phyloP scores from a whole-genome alignment of 805 yeast genomes.

The Saccharomycopsis capsularis region DNA sequence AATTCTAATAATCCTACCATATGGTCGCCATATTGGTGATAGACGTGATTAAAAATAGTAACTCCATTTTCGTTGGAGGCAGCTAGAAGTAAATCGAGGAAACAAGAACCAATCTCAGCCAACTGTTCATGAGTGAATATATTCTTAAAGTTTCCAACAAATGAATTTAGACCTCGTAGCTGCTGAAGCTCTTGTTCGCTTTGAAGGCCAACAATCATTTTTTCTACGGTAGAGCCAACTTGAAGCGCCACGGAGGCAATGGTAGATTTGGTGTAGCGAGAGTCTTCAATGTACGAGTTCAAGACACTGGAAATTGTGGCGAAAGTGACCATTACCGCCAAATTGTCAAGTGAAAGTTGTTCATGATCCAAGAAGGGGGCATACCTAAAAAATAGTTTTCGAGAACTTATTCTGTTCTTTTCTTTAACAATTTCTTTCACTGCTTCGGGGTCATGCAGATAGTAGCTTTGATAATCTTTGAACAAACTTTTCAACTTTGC shows the following conservation, averaged over 20 bases:
- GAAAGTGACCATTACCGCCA: not conserved
- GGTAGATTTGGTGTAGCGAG: not conserved
- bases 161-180: too few relatives aligned
- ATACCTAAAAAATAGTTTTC: too few relatives aligned
- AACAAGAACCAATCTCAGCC: conserved; percentile 6
- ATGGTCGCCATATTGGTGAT: not conserved
- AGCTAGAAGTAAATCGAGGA: not conserved
- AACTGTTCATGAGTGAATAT: not conserved
- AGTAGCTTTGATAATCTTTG: not conserved
- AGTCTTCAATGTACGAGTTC: not conserved
- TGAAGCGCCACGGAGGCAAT: not conserved
- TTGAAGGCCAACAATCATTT: not conserved
- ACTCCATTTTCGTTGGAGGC: not conserved
- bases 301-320: not conserved
- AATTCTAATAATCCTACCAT: conserved; percentile 1
- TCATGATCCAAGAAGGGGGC: too few relatives aligned
- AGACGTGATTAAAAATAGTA: conserved; percentile 3
- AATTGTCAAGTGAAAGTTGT: not conserved
- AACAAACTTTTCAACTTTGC: not conserved
- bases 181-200: not conserved
- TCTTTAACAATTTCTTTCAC: not conserved
- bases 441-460: not conserved
- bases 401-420: not conserved
- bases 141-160: too few relatives aligned
- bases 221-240: not conserved